Evolutionary conservation across 148 eudicot genomes (phyloP), one percentile per base, ranked within the genome.

Genomic region (Gaultheria prostrata): DNA sequence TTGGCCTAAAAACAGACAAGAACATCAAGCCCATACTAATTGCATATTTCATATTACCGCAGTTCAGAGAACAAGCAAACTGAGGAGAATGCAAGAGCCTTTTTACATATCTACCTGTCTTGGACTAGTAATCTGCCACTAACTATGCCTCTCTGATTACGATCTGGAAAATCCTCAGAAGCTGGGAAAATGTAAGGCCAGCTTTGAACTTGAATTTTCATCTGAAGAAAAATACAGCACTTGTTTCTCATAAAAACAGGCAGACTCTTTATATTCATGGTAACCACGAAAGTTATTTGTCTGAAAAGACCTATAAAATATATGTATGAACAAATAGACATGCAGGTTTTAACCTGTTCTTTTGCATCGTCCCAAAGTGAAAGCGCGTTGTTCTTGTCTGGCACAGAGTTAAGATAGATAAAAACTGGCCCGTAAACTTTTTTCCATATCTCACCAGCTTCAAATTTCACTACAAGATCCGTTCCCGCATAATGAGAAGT

Each of bases 361-460:
- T 89, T 93, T 79, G 99, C 99, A 91, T 96, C 94, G 46, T 92
- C 95, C 99, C 99, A 96, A 46, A 96, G 94, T 54, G 73, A 45
- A 86, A 89, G 90, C 65, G 92, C 94, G 57, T 92, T 94, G 45
- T 80, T 83, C 72, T 67, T 67, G 72, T 65, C 89, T 94, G 50
- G 78, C 35, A 63, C 82, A 65, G 91, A 90, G 83, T 96, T 94
- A 28, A 94, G 91, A 86, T 96, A 94, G 18, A 96, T 91, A 53
- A 95, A 95, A 83, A 95, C 95, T 9, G 98, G 98, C 24, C 98
- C 98, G 85, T 94, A 95, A 15, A 94, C 98, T 87, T 92, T 94
- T 88, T 96, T 94, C 98, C 98, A 96, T 32, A 88, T 74, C 87
- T 96, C 98, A 0, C 93, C 94, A 67, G 90, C 91, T 49, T 77